These are phyloP conservation scores for Phaseolus coccineus DNA, from an alignment of 331 rosid species.

Conservation along the genomic window DNA sequence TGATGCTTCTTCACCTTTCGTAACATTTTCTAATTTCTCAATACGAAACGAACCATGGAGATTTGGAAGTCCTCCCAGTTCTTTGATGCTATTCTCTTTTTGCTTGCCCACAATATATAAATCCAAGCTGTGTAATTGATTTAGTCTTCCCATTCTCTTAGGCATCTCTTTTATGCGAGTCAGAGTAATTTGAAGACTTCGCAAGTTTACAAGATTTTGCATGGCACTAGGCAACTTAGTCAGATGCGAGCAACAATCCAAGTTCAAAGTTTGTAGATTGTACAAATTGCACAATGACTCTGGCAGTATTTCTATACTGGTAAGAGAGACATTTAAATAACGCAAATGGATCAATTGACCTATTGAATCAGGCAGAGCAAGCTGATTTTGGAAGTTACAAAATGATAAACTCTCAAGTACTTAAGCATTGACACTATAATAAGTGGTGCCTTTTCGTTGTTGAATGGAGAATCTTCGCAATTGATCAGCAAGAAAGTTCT, in stretches of 20 bases:
- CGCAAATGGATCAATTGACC: conserved; percentile 28
- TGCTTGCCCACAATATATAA: neutral
- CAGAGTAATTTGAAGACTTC: neutral
- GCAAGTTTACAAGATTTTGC: conserved; percentile 14
- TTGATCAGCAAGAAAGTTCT: neutral
- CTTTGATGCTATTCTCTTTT: neutral
- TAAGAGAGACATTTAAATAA: neutral
- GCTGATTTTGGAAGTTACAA: neutral
- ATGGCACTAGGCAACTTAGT: neutral
- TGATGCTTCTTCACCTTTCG: neutral
- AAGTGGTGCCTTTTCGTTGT: neutral
- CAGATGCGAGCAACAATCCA: neutral
- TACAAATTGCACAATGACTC: neutral
- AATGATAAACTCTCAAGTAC: conserved; percentile 14
- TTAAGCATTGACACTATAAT: neutral
- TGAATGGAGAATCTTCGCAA: neutral
- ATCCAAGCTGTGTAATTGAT: neutral
- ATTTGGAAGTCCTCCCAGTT: neutral
- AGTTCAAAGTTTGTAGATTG: conserved; percentile 2
- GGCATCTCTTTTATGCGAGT: neutral
- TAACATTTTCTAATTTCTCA: neutral
- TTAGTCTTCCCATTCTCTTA: neutral
- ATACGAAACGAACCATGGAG: neutral
- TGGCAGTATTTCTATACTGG: neutral
- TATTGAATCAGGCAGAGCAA: neutral